Conservation (phyloP, 306 rosid genomes). For the Trifolium subterraneum region DNA sequence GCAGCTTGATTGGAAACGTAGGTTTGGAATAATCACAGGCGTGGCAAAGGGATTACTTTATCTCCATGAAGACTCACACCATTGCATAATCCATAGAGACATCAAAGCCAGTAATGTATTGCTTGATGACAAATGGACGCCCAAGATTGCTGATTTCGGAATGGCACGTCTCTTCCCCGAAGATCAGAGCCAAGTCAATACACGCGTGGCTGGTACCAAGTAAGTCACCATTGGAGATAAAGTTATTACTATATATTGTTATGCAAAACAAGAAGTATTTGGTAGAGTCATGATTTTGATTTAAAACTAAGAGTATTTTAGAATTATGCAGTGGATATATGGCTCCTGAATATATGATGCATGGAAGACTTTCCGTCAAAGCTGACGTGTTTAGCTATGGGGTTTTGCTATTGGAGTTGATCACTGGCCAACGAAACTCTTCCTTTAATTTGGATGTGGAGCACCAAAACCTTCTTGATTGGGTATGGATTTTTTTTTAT, state of each 20-base stretch:
- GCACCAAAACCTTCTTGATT: slow-evolving; percentile 47
- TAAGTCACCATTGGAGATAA: slow-evolving; percentile 22
- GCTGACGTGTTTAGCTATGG: slow-evolving; percentile 95
- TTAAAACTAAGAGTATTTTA: not conserved
- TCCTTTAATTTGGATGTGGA: slow-evolving; percentile 45
- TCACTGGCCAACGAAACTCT: slow-evolving; percentile 72
- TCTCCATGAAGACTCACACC: slow-evolving; percentile 93
- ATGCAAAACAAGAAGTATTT: not conserved
- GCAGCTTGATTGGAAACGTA: slow-evolving; percentile 84
- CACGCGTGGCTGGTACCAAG: slow-evolving; percentile 99
- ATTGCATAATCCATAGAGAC: slow-evolving; percentile 87
- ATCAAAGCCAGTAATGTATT: slow-evolving; percentile 90
- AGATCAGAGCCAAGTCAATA: slow-evolving; percentile 87
- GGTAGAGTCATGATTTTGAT: not conserved
- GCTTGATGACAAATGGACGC: slow-evolving; percentile 88
- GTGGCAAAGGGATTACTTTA: slow-evolving; percentile 86
- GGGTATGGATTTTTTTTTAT: slow-evolving; percentile 38
- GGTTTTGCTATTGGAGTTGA: slow-evolving; percentile 82
- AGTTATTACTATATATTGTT: no score
- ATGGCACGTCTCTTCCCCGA: slow-evolving; percentile 99
- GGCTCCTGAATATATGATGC: slow-evolving; percentile 96
- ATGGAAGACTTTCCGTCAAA: slow-evolving; percentile 72
- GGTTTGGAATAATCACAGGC: slow-evolving; percentile 76
- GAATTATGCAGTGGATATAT: slow-evolving; percentile 75
- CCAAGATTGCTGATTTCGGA: slow-evolving; percentile 98